These are phyloP conservation scores for Umbelopsis sp. DNA, from an alignment of 192 early-diverging fungal species.

Conservation along the genomic window DNA sequence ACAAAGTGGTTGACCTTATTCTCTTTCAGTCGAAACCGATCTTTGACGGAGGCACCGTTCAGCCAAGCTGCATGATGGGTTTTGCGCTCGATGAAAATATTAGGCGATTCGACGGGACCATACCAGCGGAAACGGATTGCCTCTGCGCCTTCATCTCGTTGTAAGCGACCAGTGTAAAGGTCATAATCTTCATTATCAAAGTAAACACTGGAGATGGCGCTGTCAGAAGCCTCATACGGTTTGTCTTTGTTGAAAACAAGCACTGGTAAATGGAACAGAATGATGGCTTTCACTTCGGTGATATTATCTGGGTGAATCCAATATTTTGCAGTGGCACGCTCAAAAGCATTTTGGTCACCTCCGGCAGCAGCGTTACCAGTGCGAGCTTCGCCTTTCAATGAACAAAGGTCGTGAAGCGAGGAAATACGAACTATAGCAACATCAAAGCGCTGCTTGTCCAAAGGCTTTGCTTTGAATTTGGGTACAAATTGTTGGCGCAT, in stretches of 20 bases:
- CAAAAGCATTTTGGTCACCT: conserved; percentile 52
- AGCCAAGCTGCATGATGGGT: conserved; percentile 74
- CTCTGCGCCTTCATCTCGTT: conserved; percentile 79
- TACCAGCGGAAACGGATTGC: conserved; percentile 87
- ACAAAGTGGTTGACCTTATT: conserved; percentile 77
- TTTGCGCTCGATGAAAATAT: conserved; percentile 91
- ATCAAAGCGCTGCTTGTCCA: conserved; percentile 84
- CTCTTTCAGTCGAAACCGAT: conserved; percentile 83
- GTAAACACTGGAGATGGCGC: conserved; percentile 84
- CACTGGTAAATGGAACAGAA: conserved; percentile 85
- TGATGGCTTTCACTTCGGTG: conserved; percentile 83
- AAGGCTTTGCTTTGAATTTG: conserved; percentile 52
- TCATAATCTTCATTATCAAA: conserved; percentile 86
- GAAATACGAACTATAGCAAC: conserved; percentile 81
- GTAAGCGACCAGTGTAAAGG: conserved; percentile 78
- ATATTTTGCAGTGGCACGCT: conserved; percentile 55
- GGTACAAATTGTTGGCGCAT: conserved; percentile 29
- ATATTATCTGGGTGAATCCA: conserved; percentile 94
- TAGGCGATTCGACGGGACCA: conserved; percentile 43
- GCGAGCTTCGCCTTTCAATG: conserved; percentile 36
- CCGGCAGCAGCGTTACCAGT: conserved; percentile 25
- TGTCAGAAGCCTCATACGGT: conserved; percentile 61
- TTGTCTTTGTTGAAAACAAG: conserved; percentile 58
- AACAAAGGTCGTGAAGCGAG: conserved; percentile 69
- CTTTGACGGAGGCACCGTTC: conserved; percentile 58